These are phyloP conservation scores for Fragaria nilgerrensis DNA, from an alignment of 306 rosid genomes.

Conservation along the genomic window DNA sequence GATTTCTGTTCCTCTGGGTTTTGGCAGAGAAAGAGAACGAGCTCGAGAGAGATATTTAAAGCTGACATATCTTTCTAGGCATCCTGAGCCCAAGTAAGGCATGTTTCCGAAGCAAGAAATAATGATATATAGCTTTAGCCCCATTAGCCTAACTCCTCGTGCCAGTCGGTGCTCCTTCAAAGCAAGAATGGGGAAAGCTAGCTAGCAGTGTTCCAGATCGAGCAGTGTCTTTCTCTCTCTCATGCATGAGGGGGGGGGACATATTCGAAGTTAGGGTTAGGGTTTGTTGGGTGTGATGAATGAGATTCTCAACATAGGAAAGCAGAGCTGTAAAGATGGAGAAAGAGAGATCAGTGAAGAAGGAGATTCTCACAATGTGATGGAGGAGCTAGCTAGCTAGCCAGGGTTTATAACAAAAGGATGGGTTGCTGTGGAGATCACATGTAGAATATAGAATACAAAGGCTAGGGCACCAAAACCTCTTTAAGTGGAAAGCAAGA, in stretches of 20 bases:
- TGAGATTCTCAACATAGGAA: slow-evolving; percentile 61
- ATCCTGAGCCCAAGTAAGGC: slow-evolving; percentile 52
- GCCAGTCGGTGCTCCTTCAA: not conserved
- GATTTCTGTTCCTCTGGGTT: not conserved
- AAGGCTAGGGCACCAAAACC: slow-evolving; percentile 18
- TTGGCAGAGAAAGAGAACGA: slow-evolving; percentile 8
- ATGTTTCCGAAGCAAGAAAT: slow-evolving; percentile 80
- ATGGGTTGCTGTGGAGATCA: slow-evolving; percentile 34
- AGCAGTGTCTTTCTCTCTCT: slow-evolving; percentile 13
- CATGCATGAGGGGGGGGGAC: slow-evolving; percentile 14
- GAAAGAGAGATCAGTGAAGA: slow-evolving; percentile 16
- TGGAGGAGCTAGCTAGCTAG: not conserved
- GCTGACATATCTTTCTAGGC: slow-evolving; percentile 39
- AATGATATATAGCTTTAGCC: slow-evolving; percentile 42
- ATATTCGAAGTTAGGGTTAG: slow-evolving; percentile 58
- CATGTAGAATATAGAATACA: slow-evolving; percentile 41
- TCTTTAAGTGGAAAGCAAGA: slow-evolving; percentile 40
- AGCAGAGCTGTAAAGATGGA: slow-evolving; percentile 24
- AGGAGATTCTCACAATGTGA: slow-evolving; percentile 1
- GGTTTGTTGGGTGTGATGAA: slow-evolving; percentile 56
- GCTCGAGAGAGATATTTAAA: slow-evolving; percentile 30
- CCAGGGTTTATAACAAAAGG: not conserved
- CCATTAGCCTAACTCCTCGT: slow-evolving; percentile 12
- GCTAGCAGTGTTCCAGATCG: not conserved
- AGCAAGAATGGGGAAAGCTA: not conserved